Base-by-base conservation (phyloP, 306 rosid species). In the Rosa lucieae region DNA sequence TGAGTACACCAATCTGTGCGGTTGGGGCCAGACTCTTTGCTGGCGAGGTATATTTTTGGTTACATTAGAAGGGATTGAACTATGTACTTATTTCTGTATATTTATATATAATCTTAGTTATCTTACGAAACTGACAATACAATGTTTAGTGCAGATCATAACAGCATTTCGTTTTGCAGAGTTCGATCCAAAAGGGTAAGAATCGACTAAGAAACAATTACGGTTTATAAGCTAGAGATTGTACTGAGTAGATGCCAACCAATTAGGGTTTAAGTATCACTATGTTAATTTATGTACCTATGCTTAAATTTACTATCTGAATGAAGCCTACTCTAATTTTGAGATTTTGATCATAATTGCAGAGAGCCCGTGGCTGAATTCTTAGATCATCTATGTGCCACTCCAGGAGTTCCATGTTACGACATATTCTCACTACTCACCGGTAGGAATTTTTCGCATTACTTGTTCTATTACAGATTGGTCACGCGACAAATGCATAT, bases 121-220 rank as follows among this genome's bases (percentile, higher is more conserved):
- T 26, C 29, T 35, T 35, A 65, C 9, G 15, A 35, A 65, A 35
- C 44, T 65, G 43, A 65, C 0, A 32, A 32, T 8, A 65, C 44
- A 35, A 65, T 37, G n/a, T n/a, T 65, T 37, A 1, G 43, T 65
- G 70, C 94, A 92, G 97, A 47, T 89, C 72, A 74, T 82, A 44
- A 74, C 72, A 44, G 3, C 81, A 8, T 46, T 91, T 20, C 98
- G 99, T 53, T 46, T 90, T 8, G 88, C 91, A 0, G 99, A 95
- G 82, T 95, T 95, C 78, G 74, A 89, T 82, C 99, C 93, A 39
- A 84, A 75, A 74, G 90, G 89, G 97, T 91, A 85, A 83, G 88
- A 40, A 56, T 21, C 18, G 46, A 9, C 12, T 63, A 65, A 56
- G 10, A 46, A 59, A 35, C 61, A 70, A 29, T 5, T 52, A 52